phyloP scores from a whole-genome alignment of 176 grass and related monocot genomes.

The Tillandsia fasciculata region DNA sequence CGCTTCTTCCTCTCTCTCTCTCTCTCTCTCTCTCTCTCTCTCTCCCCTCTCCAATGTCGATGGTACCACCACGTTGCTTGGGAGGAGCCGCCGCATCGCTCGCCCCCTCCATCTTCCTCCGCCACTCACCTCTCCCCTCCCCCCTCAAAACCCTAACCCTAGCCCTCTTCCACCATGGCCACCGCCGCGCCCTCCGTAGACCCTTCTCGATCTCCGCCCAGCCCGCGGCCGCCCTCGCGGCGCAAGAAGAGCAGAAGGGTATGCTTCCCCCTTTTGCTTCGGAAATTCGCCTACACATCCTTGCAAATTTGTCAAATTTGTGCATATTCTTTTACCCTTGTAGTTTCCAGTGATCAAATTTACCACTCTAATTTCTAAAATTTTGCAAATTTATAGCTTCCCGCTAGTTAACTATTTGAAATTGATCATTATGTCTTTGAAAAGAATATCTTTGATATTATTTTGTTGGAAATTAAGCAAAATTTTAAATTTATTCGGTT shows the following conservation, averaged over 20 bases:
- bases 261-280: background rate
- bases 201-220: slow-evolving; percentile 1
- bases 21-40: background rate
- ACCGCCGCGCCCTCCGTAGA: background rate
- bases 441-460: too few species aligned
- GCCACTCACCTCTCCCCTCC: slow-evolving; percentile 12
- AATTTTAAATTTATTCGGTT: background rate
- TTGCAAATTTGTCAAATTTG: too few species aligned
- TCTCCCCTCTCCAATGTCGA: background rate
- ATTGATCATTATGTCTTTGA: too few species aligned
- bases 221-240: background rate
- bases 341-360: too few species aligned
- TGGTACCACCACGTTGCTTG: slow-evolving; percentile 21
- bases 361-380: too few species aligned
- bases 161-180: background rate
- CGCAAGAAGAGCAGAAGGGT: slow-evolving; percentile 37
- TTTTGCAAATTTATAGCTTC: too few species aligned
- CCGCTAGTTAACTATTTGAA: too few species aligned
- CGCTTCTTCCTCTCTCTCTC: background rate
- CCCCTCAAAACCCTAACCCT: slow-evolving; percentile 22
- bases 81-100: slow-evolving; percentile 10
- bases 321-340: too few species aligned
- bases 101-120: slow-evolving; percentile 16
- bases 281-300: background rate
- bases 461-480: slow-evolving; percentile 1